Base-by-base conservation (phyloP, 2,329 filamentous ascomycete genomes). In the Talaromyces sp. region DNA sequence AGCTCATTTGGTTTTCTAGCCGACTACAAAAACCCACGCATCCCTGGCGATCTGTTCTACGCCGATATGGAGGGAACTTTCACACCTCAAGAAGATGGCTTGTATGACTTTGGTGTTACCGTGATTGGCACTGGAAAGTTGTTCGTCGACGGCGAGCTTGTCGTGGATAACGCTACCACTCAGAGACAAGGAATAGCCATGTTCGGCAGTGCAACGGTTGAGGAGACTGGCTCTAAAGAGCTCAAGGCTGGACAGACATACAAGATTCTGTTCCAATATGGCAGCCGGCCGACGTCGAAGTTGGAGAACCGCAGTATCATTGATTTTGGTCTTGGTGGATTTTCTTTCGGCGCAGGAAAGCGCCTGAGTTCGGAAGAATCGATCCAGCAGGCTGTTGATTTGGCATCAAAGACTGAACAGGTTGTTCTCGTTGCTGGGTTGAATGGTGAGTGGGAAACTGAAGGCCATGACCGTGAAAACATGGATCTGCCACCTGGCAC, bases 381-480 rank as follows among this genome's bases (percentile, higher is more conserved):
- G 72, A 87, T 93, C 64, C 78, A 84, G 59, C 83, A 88, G 67
- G 91, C 91, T 0, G 89, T 90, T 1, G 81, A 84, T 31, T 81
- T 90, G 6, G 92, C 92, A 34, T 85, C 83, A 73, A 83, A 85
- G 49, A 88, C 89, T 1, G 91, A 94, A 65, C 89, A 93, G 72
- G 91, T 93, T 58, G 84, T 95, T 67, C 82, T 95, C 63, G 91
- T 91, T 72, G 89, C 88, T 1, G 92, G 92, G 1, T 83, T 95
- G 58, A 93, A 93, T 72, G 85, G 85, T 43, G 91, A 94, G 72
- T 94, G 91, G 90, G 91, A 94, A 75, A 89, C 88, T 0, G 91
- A 93, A 78, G 90, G 90, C 36, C 82, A 86, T 45, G 86, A 88
- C 70, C 83, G 86, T 64, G 77, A 80, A 11, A 79, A 81, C 72